Base-by-base conservation (phyloP, 306 rosid genomes). In the Cicer arietinum region DNA sequence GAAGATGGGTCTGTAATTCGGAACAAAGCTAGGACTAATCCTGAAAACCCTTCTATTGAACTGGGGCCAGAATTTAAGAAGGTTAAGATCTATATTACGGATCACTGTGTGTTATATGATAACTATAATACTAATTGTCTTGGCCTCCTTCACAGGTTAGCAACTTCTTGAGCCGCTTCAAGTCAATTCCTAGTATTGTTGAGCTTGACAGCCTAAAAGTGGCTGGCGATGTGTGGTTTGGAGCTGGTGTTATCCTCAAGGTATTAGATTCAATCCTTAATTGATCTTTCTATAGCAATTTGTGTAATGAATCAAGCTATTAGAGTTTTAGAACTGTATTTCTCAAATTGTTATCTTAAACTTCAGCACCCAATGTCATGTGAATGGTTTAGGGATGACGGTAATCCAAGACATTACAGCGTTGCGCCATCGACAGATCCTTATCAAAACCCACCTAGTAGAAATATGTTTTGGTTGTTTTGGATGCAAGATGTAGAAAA, bases 11-110 rank as follows among this genome's bases (percentile, higher is more conserved):
- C 69, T 81, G 88, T 94, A 69, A 81, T 45, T 67, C 85, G 96
- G 42, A 94, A 90, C 81, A 52, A 69, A 35, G 91, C 84, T 42
- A 94, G 99, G 88, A 22, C 73, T 68, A 87, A 86, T 76, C 96
- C 96, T 57, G 89, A 86, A 74, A 92, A 94, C 87, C 99, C 99
- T 76, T 64, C 86, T 53, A 88, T 94, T 89, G 97, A 94, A 88
- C 73, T 94, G 75, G 99, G 99, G n/a, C 97, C 97, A 40, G 99
- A 94, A 76, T 94, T 91, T 85, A 90, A 92, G 84, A 94, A 94
- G 99, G 99, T 89, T 67, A 75, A 43, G 13, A 54, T 79, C 67
- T 54, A 12, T 75, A 58, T 60, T 52, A 41, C 11, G 48, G 64
- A 41, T 63, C 41, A 40, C 53, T 11, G 72, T 53, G 67, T 75